Conservation (phyloP, 2,329 filamentous ascomycete genomes). For the Hymenoscyphus infarciens region DNA sequence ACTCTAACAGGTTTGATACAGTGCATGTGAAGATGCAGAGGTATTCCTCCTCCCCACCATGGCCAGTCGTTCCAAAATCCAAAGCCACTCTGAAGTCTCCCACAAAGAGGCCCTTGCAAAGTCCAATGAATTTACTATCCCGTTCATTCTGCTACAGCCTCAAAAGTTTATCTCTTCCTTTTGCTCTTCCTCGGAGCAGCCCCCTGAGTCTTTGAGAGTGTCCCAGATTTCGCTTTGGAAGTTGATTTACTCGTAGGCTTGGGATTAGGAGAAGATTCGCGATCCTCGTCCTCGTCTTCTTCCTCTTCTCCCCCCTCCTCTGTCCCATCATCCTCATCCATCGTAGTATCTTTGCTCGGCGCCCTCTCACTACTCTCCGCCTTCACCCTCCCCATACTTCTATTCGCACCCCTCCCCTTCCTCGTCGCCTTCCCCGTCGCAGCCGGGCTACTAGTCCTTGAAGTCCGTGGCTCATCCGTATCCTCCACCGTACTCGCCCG, state of each 20-base stretch:
- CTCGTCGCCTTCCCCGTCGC: slow-evolving; percentile 38
- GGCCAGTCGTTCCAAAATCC: neutral
- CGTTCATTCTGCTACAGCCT: neutral
- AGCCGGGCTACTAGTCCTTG: slow-evolving; percentile 40
- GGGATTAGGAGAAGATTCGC: slow-evolving; percentile 26
- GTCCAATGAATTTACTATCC: neutral
- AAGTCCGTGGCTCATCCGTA: slow-evolving; percentile 45
- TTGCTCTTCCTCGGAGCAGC: slow-evolving; percentile 29
- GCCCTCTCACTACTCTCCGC: slow-evolving; percentile 36
- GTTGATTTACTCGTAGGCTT: slow-evolving; percentile 25
- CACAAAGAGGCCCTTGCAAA: neutral
- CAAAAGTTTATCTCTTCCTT: slow-evolving; percentile 26
- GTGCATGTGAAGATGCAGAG: neutral
- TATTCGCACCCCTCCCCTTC: slow-evolving; percentile 35
- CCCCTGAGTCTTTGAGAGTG: slow-evolving; percentile 18
- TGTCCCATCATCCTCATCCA: slow-evolving; percentile 34
- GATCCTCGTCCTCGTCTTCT: slow-evolving; percentile 34
- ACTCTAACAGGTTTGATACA: neutral
- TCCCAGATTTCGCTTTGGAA: slow-evolving; percentile 24
- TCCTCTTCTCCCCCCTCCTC: slow-evolving; percentile 38
- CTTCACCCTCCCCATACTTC: slow-evolving; percentile 42
- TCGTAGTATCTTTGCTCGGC: slow-evolving; percentile 34
- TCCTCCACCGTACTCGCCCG: slow-evolving; percentile 50
- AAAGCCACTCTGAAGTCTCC: neutral
- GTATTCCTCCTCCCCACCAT: neutral